Conservation (phyloP, 1,139 yeast genomes). For the Lodderomyces margitis region DNA sequence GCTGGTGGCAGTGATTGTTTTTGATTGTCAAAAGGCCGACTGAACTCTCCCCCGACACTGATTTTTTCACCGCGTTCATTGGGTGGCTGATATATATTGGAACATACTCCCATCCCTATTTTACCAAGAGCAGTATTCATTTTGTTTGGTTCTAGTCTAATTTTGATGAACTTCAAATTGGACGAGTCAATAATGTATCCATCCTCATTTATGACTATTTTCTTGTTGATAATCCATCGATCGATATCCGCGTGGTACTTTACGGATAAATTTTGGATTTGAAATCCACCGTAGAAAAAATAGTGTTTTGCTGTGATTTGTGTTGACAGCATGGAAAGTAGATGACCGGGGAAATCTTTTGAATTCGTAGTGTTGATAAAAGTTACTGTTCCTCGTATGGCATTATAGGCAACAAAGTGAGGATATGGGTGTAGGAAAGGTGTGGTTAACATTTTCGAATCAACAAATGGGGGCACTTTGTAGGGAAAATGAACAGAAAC, state of each 20-base stretch:
- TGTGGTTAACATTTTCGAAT: conserved; percentile 31
- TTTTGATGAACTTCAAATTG: conserved; percentile 31
- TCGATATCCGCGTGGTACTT: conserved; percentile 23
- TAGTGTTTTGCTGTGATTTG: conserved; percentile 35
- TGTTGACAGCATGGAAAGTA: conserved; percentile 29
- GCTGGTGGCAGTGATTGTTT: conserved; percentile 1
- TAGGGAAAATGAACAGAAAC: conserved; percentile 41
- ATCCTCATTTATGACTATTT: conserved; percentile 31
- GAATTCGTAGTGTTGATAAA: conserved; percentile 25
- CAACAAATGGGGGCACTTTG: conserved; percentile 42
- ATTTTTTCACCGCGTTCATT: background rate
- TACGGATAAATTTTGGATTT: conserved; percentile 24
- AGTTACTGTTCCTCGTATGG: conserved; percentile 34
- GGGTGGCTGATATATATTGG: conserved; percentile 13
- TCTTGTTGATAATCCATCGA: conserved; percentile 39
- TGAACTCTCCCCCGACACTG: background rate
- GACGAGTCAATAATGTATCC: conserved; percentile 38
- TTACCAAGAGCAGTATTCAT: conserved; percentile 20
- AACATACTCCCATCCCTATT: conserved; percentile 22
- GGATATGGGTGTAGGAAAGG: conserved; percentile 35
- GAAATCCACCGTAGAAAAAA: conserved; percentile 45
- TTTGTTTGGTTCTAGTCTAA: conserved; percentile 22
- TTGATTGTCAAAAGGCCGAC: conserved; percentile 2
- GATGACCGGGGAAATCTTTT: conserved; percentile 27
- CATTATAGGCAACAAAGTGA: conserved; percentile 29